Evolutionary conservation across 257 asterid genomes (phyloP).

Genomic region (Salvia rosmarinus): DNA sequence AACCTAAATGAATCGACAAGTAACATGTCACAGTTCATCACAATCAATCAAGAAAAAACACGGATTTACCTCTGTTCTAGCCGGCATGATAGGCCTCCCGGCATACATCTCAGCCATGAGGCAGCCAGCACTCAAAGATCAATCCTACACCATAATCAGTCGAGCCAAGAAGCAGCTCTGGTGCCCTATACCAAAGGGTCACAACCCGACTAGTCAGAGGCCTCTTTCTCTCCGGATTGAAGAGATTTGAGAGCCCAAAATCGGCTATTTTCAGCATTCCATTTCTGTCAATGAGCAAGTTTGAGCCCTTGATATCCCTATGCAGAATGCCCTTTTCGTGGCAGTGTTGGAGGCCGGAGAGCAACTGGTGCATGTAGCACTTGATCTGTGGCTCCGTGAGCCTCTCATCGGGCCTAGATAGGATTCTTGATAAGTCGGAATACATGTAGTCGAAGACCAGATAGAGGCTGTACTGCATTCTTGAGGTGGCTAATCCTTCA

Average conservation of each 20-base stretch:
- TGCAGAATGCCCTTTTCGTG: constrained; percentile 87
- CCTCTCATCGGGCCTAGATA: neutral
- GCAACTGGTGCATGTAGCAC: constrained; percentile 88
- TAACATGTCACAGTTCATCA: no score
- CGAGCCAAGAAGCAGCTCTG: constrained; percentile 94
- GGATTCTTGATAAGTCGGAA: neutral
- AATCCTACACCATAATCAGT: constrained; percentile 81
- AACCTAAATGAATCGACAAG: constrained; percentile 45
- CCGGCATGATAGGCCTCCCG: constrained; percentile 92
- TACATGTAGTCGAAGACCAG: neutral
- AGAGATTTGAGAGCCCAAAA: constrained; percentile 91
- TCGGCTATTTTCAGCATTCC: constrained; percentile 92
- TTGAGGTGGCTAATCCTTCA: constrained; percentile 5
- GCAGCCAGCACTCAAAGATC: constrained; percentile 97
- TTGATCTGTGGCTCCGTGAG: constrained; percentile 57
- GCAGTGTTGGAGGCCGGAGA: constrained; percentile 89
- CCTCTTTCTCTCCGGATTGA: constrained; percentile 61
- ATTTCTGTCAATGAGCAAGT: constrained; percentile 74
- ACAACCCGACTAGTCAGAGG: constrained; percentile 94
- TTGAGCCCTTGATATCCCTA: constrained; percentile 93
- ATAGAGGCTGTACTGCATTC: neutral
- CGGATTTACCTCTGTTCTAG: constrained; percentile 82
- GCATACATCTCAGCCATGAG: constrained; percentile 86
- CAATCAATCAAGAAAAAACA: no score
- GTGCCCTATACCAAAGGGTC: constrained; percentile 97